Evolutionary conservation across 108 stramenopile genomes (phyloP).

Genomic region (Skeletonema menzelii): DNA sequence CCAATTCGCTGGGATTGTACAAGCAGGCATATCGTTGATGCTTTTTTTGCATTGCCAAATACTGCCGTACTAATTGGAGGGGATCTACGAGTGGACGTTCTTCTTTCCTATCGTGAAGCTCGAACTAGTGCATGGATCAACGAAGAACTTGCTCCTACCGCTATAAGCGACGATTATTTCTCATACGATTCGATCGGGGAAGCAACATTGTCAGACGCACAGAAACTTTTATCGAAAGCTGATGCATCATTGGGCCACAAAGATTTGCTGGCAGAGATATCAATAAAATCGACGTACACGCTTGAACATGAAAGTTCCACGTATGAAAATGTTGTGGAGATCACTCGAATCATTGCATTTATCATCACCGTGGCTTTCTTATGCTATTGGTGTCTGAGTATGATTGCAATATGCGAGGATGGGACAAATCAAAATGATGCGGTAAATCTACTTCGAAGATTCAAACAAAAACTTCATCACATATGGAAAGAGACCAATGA

Average conservation of each 20-base stretch:
- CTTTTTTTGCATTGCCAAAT: constrained; percentile 65
- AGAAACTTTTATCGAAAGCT: constrained; percentile 29
- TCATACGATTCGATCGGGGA: constrained; percentile 5
- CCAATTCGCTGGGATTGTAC: constrained; percentile 54
- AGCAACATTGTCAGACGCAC: constrained; percentile 15
- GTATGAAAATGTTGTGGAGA: constrained; percentile 41
- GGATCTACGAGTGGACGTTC: constrained; percentile 50
- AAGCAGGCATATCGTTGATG: constrained; percentile 51
- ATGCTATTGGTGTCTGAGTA: constrained; percentile 63
- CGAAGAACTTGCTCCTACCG: constrained; percentile 8
- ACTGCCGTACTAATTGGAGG: constrained; percentile 56
- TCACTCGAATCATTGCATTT: constrained; percentile 50
- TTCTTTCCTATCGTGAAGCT: constrained; percentile 37
- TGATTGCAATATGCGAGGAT: constrained; percentile 38
- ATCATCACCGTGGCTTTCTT: constrained; percentile 53
- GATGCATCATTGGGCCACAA: constrained; percentile 35
- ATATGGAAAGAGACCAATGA: constrained; percentile 19
- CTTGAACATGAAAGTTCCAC: constrained; percentile 54
- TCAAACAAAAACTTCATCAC: not conserved
- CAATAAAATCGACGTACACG: constrained; percentile 50
- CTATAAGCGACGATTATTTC: constrained; percentile 13
- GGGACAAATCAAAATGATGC: constrained; percentile 1
- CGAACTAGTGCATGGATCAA: constrained; percentile 20
- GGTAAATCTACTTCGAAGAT: constrained; percentile 7
- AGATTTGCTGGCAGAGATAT: constrained; percentile 43